These are phyloP conservation scores for Psidium friedrichsthalianum DNA, from an alignment of 345 rosid genomes.

Conservation along the genomic window DNA sequence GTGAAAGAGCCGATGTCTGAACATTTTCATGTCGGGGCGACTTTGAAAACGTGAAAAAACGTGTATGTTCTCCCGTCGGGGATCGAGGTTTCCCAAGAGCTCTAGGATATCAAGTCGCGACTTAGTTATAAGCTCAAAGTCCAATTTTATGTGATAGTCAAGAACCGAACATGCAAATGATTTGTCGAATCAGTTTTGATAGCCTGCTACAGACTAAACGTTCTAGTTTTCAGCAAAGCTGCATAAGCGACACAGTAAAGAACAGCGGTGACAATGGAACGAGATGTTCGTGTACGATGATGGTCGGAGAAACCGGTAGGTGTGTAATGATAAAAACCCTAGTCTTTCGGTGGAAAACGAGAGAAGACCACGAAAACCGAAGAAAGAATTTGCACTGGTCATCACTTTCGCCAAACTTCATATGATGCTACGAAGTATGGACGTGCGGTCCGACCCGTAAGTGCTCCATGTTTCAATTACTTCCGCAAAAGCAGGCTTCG, in stretches of 20 bases:
- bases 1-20: not conserved
- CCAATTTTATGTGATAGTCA: not conserved
- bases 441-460: not conserved
- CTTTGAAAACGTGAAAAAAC: no score
- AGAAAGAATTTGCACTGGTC: not conserved
- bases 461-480: not conserved
- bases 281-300: not conserved
- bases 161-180: not conserved
- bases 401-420: not conserved
- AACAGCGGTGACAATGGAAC: not conserved
- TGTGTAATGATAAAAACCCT: not conserved
- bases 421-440: not conserved
- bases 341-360: not conserved
- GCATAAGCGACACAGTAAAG: not conserved
- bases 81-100: not conserved
- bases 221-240: not conserved
- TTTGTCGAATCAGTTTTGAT: not conserved
- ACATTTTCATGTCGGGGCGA: not conserved
- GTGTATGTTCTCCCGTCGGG: not conserved
- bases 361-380: not conserved
- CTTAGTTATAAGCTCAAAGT: not conserved
- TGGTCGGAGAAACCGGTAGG: not conserved
- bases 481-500: not conserved
- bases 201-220: not conserved
- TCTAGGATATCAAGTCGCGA: not conserved